phyloP scores from a whole-genome alignment of 768 basidiomycete genomes.

The Holtermannia corniformis region DNA sequence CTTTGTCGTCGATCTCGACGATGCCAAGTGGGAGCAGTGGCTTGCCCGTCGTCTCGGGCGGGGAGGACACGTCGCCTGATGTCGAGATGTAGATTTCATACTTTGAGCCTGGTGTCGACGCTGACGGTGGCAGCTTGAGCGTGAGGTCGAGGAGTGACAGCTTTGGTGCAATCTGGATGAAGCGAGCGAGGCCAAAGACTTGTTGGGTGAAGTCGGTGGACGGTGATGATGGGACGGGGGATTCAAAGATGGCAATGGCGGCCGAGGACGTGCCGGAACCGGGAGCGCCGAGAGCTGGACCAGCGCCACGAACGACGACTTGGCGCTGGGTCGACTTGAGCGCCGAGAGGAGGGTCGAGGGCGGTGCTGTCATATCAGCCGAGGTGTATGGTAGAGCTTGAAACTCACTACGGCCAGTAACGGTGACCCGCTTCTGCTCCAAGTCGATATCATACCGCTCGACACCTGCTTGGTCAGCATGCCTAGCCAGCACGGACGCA shows the following conservation, averaged over 20 bases:
- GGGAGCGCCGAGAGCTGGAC: slow-evolving; percentile 9
- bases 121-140: slow-evolving; percentile 32
- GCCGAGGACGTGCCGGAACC: slow-evolving; percentile 15
- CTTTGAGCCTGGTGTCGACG: slow-evolving; percentile 2
- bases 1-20: slow-evolving; percentile 31
- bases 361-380: slow-evolving; percentile 19
- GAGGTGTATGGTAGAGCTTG: neutral
- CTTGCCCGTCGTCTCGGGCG: slow-evolving; percentile 32
- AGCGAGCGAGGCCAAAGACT: slow-evolving; percentile 39
- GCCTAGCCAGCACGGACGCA: too few relatives aligned
- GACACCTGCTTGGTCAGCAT: slow-evolving; percentile 19
- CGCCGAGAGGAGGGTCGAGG: slow-evolving; percentile 28
- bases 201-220: slow-evolving; percentile 35
- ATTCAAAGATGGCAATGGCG: slow-evolving; percentile 40
- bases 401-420: slow-evolving; percentile 34
- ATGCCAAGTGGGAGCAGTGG: slow-evolving; percentile 19
- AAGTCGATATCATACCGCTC: slow-evolving; percentile 40
- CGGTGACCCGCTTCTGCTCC: slow-evolving; percentile 34
- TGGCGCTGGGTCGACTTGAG: slow-evolving; percentile 34
- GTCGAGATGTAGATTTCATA: slow-evolving; percentile 37
- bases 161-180: slow-evolving; percentile 38
- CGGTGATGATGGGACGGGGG: slow-evolving; percentile 31
- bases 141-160: slow-evolving; percentile 39
- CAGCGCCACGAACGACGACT: slow-evolving; percentile 35
- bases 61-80: slow-evolving; percentile 36